Percentiles rank a stretch among this genome's conserved stretches.
Evolutionary conservation across 345 rosid species (phyloP).

Genomic region (Stellera chamaejasme): DNA sequence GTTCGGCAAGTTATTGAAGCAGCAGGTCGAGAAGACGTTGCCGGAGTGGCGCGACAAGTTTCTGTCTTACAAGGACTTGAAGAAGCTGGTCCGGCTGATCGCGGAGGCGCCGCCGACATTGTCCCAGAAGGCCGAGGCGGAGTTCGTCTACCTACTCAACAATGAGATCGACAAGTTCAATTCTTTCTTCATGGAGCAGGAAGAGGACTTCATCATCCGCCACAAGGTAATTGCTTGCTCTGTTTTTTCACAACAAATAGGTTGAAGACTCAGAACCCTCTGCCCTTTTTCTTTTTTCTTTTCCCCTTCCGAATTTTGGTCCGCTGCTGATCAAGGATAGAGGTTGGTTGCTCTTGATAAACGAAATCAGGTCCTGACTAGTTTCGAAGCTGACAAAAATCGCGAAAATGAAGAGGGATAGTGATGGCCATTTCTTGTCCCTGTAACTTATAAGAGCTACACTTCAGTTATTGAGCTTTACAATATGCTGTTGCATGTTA

Average conservation of each 20-base stretch:
- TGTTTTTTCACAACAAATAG: no score
- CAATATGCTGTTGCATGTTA: no score
- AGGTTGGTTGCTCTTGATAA: no score
- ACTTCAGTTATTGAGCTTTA: no score
- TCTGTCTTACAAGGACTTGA: conserved; percentile 64
- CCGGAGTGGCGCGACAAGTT: conserved; percentile 81
- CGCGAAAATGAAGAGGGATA: background rate
- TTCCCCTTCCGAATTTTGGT: no score
- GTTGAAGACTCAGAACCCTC: background rate
- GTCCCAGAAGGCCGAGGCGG: conserved; percentile 15
- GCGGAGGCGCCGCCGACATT: conserved; percentile 26
- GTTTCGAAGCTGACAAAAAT: no score
- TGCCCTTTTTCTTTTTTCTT: no score
- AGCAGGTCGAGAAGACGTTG: conserved; percentile 65
- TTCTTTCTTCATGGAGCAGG: conserved; percentile 71
- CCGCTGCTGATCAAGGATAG: no score
- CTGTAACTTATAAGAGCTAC: no score
- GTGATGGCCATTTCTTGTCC: background rate
- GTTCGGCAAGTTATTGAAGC: conserved; percentile 81
- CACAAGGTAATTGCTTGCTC: conserved; percentile 39
- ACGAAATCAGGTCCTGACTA: no score
- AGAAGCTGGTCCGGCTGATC: conserved; percentile 53
- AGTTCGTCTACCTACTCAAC: conserved; percentile 53
- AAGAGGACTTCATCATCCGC: conserved; percentile 83
- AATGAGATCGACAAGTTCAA: conserved; percentile 85